These are phyloP conservation scores for Chlorociboria aeruginascens DNA, from an alignment of 495 filamentous ascomycete species.

Conservation along the genomic window DNA sequence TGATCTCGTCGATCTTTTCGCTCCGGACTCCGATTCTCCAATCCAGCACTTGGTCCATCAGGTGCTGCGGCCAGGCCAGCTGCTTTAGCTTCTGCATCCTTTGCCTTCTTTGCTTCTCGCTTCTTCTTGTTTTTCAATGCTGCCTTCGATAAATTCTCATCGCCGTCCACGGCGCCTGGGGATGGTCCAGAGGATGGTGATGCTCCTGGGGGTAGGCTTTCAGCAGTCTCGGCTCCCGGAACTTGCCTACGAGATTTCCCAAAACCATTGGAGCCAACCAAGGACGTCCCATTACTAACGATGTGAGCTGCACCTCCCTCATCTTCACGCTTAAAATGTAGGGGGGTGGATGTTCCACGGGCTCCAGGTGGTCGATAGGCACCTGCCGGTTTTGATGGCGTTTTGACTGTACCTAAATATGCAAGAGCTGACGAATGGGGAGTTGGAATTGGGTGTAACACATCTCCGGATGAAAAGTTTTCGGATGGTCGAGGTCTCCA, in stretches of 20 bases:
- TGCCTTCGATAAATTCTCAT: constrained; percentile 69
- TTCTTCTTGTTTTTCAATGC: constrained; percentile 99
- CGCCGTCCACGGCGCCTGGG: constrained; percentile 50
- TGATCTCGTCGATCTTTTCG: constrained; percentile 36
- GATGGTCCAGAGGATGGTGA: constrained; percentile 42
- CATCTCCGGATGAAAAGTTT: constrained; percentile 53
- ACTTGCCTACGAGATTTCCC: constrained; percentile 49
- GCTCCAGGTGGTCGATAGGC: constrained; percentile 97
- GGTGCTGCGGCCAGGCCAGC: constrained; percentile 25
- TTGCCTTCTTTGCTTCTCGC: constrained; percentile 87
- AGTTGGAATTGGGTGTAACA: constrained; percentile 61
- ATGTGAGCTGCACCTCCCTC: constrained; percentile 87
- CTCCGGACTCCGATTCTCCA: constrained; percentile 53
- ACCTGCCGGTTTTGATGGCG: constrained; percentile 86
- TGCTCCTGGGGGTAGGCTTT: constrained; percentile 52
- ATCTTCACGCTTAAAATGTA: constrained; percentile 96
- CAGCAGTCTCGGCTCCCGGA: constrained; percentile 39
- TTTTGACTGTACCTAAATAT: constrained; percentile 76
- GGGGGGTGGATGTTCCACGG: constrained; percentile 72
- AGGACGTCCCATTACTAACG: constrained; percentile 59
- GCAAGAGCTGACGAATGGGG: constrained; percentile 76
- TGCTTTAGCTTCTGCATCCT: constrained; percentile 53
- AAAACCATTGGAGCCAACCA: constrained; percentile 62
- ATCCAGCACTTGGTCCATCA: constrained; percentile 23
- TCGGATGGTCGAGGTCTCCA: constrained; percentile 68